These are phyloP conservation scores for Microcyclospora pomicola DNA, from an alignment of 2,329 filamentous ascomycete species.

Conservation along the genomic window DNA sequence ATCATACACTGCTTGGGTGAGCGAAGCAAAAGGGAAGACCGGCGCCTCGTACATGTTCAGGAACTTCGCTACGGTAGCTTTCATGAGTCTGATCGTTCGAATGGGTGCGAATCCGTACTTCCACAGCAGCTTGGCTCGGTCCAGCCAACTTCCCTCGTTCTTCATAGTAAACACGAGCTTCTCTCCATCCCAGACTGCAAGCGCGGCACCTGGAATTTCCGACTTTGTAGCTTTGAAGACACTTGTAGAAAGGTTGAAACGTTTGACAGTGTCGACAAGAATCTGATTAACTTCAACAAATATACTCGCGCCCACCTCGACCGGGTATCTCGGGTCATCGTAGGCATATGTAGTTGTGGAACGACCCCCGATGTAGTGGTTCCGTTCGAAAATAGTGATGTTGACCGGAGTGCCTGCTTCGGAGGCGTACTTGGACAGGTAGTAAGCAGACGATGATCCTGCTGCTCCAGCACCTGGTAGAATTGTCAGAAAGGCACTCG, in stretches of 20 bases:
- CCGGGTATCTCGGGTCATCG: constrained; percentile 48
- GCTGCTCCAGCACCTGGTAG: constrained; percentile 69
- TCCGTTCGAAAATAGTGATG: constrained; percentile 79
- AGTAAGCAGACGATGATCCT: constrained; percentile 75
- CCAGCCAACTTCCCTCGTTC: constrained; percentile 59
- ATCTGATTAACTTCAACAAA: constrained; percentile 80
- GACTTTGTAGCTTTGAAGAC: constrained; percentile 25
- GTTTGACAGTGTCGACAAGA: constrained; percentile 55
- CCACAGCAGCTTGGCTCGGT: constrained; percentile 65
- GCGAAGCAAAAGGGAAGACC: constrained; percentile 68
- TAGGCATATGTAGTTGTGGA: constrained; percentile 73
- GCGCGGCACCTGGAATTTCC: constrained; percentile 35
- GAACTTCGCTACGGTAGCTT: constrained; percentile 57
- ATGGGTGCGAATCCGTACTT: constrained; percentile 71
- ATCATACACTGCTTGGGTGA: constrained; percentile 54
- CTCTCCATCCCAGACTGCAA: constrained; percentile 76
- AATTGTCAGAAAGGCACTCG: constrained; percentile 1
- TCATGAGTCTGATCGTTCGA: constrained; percentile 57
- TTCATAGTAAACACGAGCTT: constrained; percentile 56
- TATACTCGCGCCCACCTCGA: constrained; percentile 84
- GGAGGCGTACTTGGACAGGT: constrained; percentile 58
- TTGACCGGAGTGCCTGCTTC: constrained; percentile 49
- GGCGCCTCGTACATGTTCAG: constrained; percentile 67
- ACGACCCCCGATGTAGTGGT: constrained; percentile 65
- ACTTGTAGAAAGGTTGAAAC: constrained; percentile 52